Evolutionary conservation across 2,329 filamentous ascomycete genomes (phyloP).

Genomic region (Talaromyces sp.): DNA sequence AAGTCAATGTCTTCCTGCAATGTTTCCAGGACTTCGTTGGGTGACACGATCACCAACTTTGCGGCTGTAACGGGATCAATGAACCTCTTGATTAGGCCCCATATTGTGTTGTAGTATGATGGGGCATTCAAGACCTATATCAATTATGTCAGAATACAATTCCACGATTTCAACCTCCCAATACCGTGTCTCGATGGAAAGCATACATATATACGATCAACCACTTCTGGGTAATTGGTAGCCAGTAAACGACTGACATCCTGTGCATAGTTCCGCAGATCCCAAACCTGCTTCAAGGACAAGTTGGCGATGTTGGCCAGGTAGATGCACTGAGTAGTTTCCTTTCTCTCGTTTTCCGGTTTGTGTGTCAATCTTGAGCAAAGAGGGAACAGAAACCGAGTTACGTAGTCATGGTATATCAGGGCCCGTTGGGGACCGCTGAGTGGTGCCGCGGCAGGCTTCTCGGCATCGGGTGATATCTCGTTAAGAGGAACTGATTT

Average conservation of each 20-base stretch:
- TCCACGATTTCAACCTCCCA: not conserved
- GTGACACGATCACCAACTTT: not conserved
- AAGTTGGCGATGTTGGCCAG: not conserved
- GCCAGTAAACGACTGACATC: not conserved
- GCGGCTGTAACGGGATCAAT: constrained; percentile 3
- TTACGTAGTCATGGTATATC: constrained; percentile 2
- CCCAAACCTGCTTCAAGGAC: constrained; percentile 1
- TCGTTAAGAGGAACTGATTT: not conserved
- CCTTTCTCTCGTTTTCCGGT: not conserved
- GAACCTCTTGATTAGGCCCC: not conserved
- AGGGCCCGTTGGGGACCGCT: not conserved
- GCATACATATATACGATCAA: constrained; percentile 5
- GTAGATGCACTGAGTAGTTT: not conserved
- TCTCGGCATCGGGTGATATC: not conserved
- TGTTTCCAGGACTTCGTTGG: not conserved
- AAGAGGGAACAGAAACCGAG: constrained; percentile 1
- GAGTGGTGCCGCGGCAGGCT: not conserved
- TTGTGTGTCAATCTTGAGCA: not conserved
- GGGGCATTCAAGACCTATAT: not conserved
- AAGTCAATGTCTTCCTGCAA: not conserved
- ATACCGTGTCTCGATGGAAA: not conserved
- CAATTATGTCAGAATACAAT: not conserved
- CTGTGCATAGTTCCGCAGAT: not conserved
- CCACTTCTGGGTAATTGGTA: not conserved
- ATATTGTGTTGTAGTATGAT: not conserved